Percentiles rank a stretch among this genome's conserved stretches.
Evolutionary conservation across 371 early-diverging fungal genomes (phyloP).

Genomic region (Rhizopus microsporus): DNA sequence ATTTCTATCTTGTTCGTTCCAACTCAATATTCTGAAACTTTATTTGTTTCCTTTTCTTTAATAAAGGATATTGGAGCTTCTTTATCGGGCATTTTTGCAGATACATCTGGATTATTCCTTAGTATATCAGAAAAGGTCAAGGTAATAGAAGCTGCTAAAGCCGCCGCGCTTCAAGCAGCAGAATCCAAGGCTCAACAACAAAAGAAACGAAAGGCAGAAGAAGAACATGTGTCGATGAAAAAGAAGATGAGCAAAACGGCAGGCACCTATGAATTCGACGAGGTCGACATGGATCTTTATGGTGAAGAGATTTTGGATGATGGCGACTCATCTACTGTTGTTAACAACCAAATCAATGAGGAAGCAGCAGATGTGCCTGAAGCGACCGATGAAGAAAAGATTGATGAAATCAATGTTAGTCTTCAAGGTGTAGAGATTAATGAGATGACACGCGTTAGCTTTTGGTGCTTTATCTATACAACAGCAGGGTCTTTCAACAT

Average conservation of each 20-base stretch:
- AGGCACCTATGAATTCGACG: conserved; percentile 47
- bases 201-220: conserved; percentile 35
- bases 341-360: not conserved
- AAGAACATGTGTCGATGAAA: conserved; percentile 20
- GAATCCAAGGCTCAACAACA: conserved; percentile 7
- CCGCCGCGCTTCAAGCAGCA: not conserved
- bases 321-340: not conserved
- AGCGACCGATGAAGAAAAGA: conserved; percentile 14
- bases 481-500: conserved; percentile 47
- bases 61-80: conserved; percentile 41
- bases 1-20: not conserved
- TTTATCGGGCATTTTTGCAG: conserved; percentile 62
- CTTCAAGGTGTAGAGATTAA: conserved; percentile 24
- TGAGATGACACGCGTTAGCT: conserved; percentile 29
- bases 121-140: conserved; percentile 35
- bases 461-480: conserved; percentile 44
- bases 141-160: not conserved
- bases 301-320: conserved; percentile 45
- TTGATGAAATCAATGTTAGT: conserved; percentile 49
- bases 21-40: not conserved
- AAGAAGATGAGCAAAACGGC: conserved; percentile 13
- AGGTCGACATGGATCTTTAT: conserved; percentile 69
- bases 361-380: not conserved
- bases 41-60: conserved; percentile 1
- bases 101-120: conserved; percentile 54